Base-by-base conservation (phyloP, 257 asterid species). In the Solanum pinnatisectum region DNA sequence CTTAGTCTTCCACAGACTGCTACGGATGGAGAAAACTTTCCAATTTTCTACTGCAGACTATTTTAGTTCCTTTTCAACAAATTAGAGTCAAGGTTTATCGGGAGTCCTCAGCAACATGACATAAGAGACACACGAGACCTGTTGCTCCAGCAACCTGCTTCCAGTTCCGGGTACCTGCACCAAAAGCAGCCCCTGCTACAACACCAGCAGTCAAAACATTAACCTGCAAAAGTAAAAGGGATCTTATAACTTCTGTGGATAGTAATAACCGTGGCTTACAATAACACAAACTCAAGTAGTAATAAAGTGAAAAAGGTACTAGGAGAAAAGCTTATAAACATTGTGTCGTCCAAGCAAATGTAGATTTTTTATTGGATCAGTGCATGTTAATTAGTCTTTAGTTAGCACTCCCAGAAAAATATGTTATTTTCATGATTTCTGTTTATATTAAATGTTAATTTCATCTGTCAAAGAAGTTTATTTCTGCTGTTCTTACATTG, bases 91-190 rank as follows among this genome's bases (percentile, higher is more conserved):
- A 92, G 63, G 84, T 87, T 42, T 93, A 88, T 90, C 84, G 91
- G 77, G 93, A 88, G 89, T 92, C 94, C 36, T 91, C 93, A 71
- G 89, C 91, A 67, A 86, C 76, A 86, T 93, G 93, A 88, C 90
- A 91, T 42, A 93, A 23, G 52, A 96, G 92, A 87, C 98, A 95
- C 77, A 90, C 90, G 56, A 95, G 89, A 83, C 98, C 98, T 72
- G 96, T 93, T 83, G 92, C 59, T 52, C 94, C 95, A 27, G 98
- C 98, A 33, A 92, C 94, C 91, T 95, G 99, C 90, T 94, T 96
- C 99, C 98, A 94, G 39, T 94, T 94, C 25, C 96, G 93, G 83
- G 94, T 92, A 49, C 98, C 95, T 74, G 93, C 96, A 88, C 98
- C 98, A 77, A 91, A 87, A 73, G 94, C 98, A 42, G 98, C 95